phyloP scores from a whole-genome alignment of 495 filamentous ascomycete species.

The Sphaerosporella brunnea region DNA sequence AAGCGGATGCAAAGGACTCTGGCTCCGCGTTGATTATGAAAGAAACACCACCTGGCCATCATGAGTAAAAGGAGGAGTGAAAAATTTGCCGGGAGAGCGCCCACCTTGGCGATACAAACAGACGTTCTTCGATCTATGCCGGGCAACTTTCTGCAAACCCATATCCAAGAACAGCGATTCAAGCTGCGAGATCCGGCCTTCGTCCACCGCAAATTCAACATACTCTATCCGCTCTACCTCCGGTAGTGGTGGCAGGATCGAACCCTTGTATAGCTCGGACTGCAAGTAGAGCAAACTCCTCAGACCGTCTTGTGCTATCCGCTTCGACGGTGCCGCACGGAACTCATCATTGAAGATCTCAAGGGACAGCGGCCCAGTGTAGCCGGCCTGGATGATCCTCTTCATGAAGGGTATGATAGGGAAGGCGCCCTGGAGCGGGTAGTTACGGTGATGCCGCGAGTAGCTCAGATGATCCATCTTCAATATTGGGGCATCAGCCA shows the following conservation, averaged over 20 bases:
- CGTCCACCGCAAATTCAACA: constrained; percentile 6
- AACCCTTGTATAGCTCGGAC: constrained; percentile 1
- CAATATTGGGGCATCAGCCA: constrained; percentile 60
- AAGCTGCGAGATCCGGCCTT: background rate
- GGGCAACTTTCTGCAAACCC: constrained; percentile 3
- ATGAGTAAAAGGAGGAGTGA: background rate
- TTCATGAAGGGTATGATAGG: constrained; percentile 6
- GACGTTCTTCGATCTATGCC: constrained; percentile 5
- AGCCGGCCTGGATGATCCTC: constrained; percentile 1
- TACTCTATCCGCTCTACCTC: constrained; percentile 8
- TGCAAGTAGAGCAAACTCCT: constrained; percentile 4
- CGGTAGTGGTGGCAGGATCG: constrained; percentile 5
- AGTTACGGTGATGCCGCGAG: constrained; percentile 5
- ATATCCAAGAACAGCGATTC: constrained; percentile 5
- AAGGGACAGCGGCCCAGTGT: constrained; percentile 2
- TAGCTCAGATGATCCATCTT: constrained; percentile 14
- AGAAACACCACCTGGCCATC: background rate
- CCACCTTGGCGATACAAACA: background rate
- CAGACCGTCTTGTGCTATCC: constrained; percentile 4
- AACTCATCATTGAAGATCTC: constrained; percentile 8
- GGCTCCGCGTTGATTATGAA: constrained; percentile 6
- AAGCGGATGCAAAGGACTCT: constrained; percentile 6
- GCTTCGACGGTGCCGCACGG: constrained; percentile 3
- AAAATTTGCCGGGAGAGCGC: background rate
- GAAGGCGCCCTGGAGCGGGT: constrained; percentile 4